Evolutionary conservation across 2,329 filamentous ascomycete genomes (phyloP).

Genomic region (Fusarium praegraminearum): DNA sequence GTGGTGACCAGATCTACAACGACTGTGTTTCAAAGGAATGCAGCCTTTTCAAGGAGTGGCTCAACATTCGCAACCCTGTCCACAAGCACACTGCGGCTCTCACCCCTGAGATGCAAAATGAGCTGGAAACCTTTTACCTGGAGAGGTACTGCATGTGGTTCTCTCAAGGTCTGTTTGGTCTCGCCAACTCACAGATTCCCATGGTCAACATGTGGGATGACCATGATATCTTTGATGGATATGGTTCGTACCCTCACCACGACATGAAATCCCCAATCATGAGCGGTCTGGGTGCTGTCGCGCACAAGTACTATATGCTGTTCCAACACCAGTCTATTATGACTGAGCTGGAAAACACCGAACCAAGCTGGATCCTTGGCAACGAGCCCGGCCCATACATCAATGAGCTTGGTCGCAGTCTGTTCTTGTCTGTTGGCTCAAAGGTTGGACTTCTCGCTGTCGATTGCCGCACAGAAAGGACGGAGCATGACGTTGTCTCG

Average conservation of each 20-base stretch:
- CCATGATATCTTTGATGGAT: conserved; percentile 92
- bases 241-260: conserved; percentile 89
- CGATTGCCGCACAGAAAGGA: conserved; percentile 92
- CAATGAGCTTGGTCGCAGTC: conserved; percentile 82
- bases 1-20: conserved; percentile 97
- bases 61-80: conserved; percentile 80
- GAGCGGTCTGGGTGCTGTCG: conserved; percentile 86
- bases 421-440: conserved; percentile 86
- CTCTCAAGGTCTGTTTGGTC: conserved; percentile 91
- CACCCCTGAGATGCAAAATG: conserved; percentile 83
- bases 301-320: conserved; percentile 98
- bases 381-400: conserved; percentile 88
- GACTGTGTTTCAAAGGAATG: conserved; percentile 84
- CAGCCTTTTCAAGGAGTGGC: conserved; percentile 83
- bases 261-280: conserved; percentile 95
- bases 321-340: conserved; percentile 95
- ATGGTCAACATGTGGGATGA: conserved; percentile 99
- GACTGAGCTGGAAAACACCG: conserved; percentile 82
- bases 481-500: conserved; percentile 81
- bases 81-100: conserved; percentile 85
- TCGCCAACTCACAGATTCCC: conserved; percentile 93
- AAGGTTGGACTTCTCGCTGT: conserved; percentile 86
- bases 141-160: conserved; percentile 95
- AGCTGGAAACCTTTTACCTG: conserved; percentile 89
- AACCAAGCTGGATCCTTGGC: conserved; percentile 93